Evolutionary conservation across 192 early-diverging fungal genomes (phyloP), one percentile per base, ranked within the genome.

Genomic region (Coemansia sp.): DNA sequence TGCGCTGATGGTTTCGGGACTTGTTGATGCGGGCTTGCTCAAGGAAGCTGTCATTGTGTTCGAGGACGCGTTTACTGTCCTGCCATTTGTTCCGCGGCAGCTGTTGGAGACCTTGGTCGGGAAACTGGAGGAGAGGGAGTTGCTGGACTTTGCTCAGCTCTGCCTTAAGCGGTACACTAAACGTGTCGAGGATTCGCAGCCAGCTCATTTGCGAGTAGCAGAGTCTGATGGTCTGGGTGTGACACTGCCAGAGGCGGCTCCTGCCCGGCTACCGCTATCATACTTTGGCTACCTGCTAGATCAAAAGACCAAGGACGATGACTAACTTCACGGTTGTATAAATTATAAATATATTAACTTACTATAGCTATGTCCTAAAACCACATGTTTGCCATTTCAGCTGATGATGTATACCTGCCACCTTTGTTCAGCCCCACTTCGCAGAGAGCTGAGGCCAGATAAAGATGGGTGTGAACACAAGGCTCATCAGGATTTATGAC

Each of bases 1-100:
- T 56, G 74, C 70, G 2, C 15, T 76, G 60, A 22, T 82, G 54
- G 32, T 76, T 29, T 29, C 43, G 38, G 73, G 66, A 7, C 66
- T 82, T 22, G 61, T 76, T 6, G 57, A 67, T 9, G 45, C 43
- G 17, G 35, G 60, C 4, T 24, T 62, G 24, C 19, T 60, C 3
- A 65, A 62, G 8, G 79, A 82, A n/a, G 79, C 79, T 0, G 40
- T 69, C 0, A 40, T 76, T 14, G 60, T 82, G 40, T 82, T 82
- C 60, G 79, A 82, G 32, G 79, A 82, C 17, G 53, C 79, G 7
- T 82, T 82, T 66, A 49, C 59, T 4, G n/a, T 82, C 9, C 56
- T 82, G 14, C 45, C 51, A 1, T 51, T 19, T 12, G 74, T 82
- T 14, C 74, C 79, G 15, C 65, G 66, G 9, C 73, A 72, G 42